Evolutionary conservation across 441 rosid species (phyloP).

Genomic region (Mallotus repandus): DNA sequence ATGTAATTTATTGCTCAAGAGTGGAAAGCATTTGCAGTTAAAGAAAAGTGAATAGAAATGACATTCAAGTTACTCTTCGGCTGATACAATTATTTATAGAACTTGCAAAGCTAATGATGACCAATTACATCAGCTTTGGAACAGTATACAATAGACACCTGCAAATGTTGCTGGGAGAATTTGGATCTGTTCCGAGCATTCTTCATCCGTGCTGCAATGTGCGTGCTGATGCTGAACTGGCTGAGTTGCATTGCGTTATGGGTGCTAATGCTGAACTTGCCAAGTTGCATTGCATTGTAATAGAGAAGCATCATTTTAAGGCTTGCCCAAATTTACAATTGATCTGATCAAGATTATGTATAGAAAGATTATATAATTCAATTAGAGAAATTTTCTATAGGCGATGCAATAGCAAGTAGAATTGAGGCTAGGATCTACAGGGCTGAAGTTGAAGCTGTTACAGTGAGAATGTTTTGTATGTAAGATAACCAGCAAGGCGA

Average conservation of each 20-base stretch:
- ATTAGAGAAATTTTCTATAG: neutral
- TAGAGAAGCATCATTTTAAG: neutral
- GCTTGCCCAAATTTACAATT: slow-evolving; percentile 1
- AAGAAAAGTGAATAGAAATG: neutral
- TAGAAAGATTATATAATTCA: neutral
- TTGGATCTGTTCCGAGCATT: neutral
- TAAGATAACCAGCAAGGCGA: neutral
- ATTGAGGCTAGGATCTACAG: neutral
- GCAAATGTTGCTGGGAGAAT: neutral
- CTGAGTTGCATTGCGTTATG: neutral
- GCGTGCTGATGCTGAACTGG: neutral
- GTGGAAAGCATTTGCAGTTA: neutral
- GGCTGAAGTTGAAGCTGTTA: neutral
- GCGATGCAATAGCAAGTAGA: neutral
- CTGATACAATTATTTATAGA: neutral
- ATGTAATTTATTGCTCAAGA: slow-evolving; percentile 45
- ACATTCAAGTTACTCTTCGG: neutral
- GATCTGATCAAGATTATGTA: neutral
- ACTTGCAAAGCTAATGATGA: neutral
- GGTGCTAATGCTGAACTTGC: neutral
- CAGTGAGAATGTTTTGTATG: neutral
- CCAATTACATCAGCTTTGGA: neutral
- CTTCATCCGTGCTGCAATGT: neutral
- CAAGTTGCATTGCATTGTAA: neutral
- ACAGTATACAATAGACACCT: neutral